phyloP scores from a whole-genome alignment of 2,329 filamentous ascomycete species.

The Calonectria pteridis region DNA sequence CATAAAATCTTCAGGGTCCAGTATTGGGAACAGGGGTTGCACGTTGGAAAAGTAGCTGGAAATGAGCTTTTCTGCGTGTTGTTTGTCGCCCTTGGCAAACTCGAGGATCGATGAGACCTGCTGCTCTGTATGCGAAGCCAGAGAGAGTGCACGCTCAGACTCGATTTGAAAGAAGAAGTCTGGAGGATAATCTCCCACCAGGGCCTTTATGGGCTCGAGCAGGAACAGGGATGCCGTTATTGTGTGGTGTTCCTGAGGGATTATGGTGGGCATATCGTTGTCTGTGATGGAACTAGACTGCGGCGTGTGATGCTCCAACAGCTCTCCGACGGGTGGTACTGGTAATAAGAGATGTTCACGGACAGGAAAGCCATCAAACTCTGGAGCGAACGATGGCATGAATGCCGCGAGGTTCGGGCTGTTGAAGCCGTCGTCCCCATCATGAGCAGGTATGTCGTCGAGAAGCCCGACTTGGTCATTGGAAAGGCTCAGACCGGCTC shows the following conservation, averaged over 20 bases:
- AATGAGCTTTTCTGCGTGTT: neutral
- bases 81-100: neutral
- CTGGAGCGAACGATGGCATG: neutral
- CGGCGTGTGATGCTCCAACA: neutral
- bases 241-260: constrained; percentile 35
- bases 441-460: neutral
- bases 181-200: neutral
- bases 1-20: neutral
- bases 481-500: neutral
- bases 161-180: neutral
- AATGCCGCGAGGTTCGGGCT: neutral
- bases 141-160: neutral
- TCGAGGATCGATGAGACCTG: neutral
- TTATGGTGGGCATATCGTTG: constrained; percentile 24
- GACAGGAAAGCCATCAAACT: neutral
- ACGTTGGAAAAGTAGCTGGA: neutral
- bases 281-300: neutral
- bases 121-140: neutral
- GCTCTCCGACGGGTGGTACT: neutral
- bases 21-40: neutral
- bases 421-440: neutral
- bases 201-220: constrained; percentile 22
- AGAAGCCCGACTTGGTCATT: neutral
- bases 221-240: constrained; percentile 29
- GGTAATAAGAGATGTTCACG: neutral